Percentiles rank a stretch among this genome's conserved stretches.
phyloP scores from a whole-genome alignment of 2,329 filamentous ascomycete species.

The Paecilomyces formosus region DNA sequence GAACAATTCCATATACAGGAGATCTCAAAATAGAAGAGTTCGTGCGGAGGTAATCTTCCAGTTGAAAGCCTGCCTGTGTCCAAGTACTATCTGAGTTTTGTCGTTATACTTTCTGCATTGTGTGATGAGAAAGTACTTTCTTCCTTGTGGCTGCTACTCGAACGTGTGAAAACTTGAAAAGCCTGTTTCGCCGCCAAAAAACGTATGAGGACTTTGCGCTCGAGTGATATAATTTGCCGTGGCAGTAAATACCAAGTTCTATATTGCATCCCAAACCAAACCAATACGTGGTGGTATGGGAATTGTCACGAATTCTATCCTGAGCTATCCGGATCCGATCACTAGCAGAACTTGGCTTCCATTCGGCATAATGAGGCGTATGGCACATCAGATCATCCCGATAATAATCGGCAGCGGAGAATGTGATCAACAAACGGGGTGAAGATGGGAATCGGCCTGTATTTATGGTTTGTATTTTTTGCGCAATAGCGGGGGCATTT shows the following conservation, averaged over 20 bases:
- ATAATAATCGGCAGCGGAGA: too few species aligned
- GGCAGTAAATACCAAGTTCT: background rate
- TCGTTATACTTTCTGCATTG: background rate
- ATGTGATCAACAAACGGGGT: too few species aligned
- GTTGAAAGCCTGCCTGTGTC: background rate
- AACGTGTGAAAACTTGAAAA: background rate
- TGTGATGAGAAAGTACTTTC: background rate
- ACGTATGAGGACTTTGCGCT: background rate
- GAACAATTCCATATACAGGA: background rate
- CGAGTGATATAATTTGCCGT: background rate
- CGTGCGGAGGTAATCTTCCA: background rate
- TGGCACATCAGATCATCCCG: too few species aligned
- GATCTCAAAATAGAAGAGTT: background rate
- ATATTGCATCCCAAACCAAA: background rate
- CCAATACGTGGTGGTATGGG: too few species aligned
- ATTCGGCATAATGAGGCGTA: too few species aligned
- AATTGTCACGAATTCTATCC: too few species aligned
- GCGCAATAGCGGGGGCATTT: background rate
- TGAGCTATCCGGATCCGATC: too few species aligned
- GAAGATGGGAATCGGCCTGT: too few species aligned
- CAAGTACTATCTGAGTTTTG: background rate
- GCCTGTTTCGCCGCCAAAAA: background rate
- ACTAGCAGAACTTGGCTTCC: too few species aligned
- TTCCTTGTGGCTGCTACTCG: background rate
- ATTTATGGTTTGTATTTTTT: background rate